phyloP scores from a whole-genome alignment of 768 basidiomycete genomes.

The Suillus ampliporus region DNA sequence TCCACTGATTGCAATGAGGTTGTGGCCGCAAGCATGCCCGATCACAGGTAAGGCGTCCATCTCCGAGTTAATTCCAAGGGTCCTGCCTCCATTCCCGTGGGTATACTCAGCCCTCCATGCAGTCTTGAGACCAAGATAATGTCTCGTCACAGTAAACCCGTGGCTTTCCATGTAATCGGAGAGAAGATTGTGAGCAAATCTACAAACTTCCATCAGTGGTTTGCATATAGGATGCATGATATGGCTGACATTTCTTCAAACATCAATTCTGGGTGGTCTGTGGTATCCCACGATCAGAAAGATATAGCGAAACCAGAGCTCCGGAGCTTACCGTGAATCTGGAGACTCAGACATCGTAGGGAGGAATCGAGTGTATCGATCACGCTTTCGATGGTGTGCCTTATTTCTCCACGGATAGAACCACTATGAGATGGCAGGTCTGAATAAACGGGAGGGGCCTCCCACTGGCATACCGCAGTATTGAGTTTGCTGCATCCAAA shows the following conservation, averaged over 20 bases:
- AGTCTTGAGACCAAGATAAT: constrained; percentile 73
- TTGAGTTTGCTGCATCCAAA: constrained; percentile 41
- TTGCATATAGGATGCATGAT: constrained; percentile 7
- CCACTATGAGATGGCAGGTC: constrained; percentile 18
- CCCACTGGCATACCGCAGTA: constrained; percentile 36
- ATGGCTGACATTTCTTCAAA: constrained; percentile 66
- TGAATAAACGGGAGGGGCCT: constrained; percentile 50
- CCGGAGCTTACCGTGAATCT: constrained; percentile 66
- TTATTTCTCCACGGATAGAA: constrained; percentile 40
- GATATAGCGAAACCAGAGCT: constrained; percentile 15
- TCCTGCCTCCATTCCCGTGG: constrained; percentile 62
- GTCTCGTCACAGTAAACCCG: constrained; percentile 73
- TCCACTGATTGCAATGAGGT: constrained; percentile 81
- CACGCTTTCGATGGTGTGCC: constrained; percentile 56
- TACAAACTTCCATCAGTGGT: constrained; percentile 33
- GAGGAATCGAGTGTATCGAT: constrained; percentile 56
- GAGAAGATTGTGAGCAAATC: constrained; percentile 74
- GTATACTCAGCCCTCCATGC: constrained; percentile 80
- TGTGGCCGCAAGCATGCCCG: constrained; percentile 79
- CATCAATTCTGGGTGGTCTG: constrained; percentile 69
- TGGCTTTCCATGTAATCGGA: constrained; percentile 68
- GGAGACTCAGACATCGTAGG: constrained; percentile 68
- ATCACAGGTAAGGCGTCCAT: constrained; percentile 66
- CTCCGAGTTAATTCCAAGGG: constrained; percentile 81
- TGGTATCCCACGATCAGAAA: constrained; percentile 20